Evolutionary conservation across 129 eudicot genomes (phyloP).

Genomic region (Gnaphalium uliginosum): DNA sequence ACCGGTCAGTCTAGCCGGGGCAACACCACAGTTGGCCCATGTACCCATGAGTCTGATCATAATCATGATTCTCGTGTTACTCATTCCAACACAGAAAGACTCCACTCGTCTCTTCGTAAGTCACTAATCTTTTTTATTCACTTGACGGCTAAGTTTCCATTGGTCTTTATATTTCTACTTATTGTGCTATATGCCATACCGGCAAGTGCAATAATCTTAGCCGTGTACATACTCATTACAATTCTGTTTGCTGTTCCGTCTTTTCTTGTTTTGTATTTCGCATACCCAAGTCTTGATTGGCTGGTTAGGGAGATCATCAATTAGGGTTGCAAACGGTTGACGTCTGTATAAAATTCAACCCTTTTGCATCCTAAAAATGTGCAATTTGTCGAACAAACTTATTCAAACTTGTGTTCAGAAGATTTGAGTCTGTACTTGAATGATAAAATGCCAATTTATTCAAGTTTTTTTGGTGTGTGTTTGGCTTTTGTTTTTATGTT

Average conservation of each 20-base stretch:
- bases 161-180: slow-evolving; percentile 56
- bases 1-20: slow-evolving; percentile 13
- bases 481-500: slow-evolving; percentile 20
- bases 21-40: slow-evolving; percentile 14
- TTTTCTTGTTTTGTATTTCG: slow-evolving; percentile 58
- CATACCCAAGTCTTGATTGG: slow-evolving; percentile 69
- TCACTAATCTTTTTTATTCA: slow-evolving; percentile 53
- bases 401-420: neutral
- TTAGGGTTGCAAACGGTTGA: slow-evolving; percentile 24
- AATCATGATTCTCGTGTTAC: slow-evolving; percentile 13
- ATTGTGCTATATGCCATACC: slow-evolving; percentile 59
- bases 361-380: slow-evolving; percentile 13
- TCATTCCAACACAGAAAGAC: slow-evolving; percentile 39
- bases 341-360: neutral
- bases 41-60: slow-evolving; percentile 22
- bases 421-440: neutral
- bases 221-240: slow-evolving; percentile 53
- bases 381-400: neutral
- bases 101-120: slow-evolving; percentile 49
- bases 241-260: slow-evolving; percentile 64
- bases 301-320: slow-evolving; percentile 56
- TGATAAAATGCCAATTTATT: slow-evolving; percentile 7
- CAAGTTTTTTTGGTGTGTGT: slow-evolving; percentile 28
- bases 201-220: slow-evolving; percentile 59
- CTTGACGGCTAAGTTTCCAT: slow-evolving; percentile 54